These are phyloP conservation scores for Populus pruinosa DNA, from an alignment of 345 rosid species.

Conservation along the genomic window DNA sequence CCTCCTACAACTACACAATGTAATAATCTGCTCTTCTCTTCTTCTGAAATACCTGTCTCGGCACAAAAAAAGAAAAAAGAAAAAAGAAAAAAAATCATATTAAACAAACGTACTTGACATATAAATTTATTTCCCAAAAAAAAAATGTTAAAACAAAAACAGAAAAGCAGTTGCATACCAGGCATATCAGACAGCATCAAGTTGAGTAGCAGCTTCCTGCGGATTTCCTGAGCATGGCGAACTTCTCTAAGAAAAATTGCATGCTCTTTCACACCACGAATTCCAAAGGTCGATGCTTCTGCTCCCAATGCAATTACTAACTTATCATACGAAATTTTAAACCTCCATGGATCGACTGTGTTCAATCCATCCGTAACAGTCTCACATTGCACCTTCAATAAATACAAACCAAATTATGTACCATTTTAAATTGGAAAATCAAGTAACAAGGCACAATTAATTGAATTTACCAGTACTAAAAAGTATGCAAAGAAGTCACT, in stretches of 20 bases:
- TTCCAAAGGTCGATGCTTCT: conserved; percentile 83
- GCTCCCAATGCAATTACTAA: conserved; percentile 83
- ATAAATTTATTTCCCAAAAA: background rate
- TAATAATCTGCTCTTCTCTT: conserved; percentile 74
- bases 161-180: conserved; percentile 33
- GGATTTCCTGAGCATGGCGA: conserved; percentile 91
- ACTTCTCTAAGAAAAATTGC: conserved; percentile 88
- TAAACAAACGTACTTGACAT: background rate
- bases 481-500: background rate
- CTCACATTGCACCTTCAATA: conserved; percentile 70
- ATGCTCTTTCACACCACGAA: conserved; percentile 65
- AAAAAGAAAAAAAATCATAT: background rate
- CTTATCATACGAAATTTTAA: conserved; percentile 75
- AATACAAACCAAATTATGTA: background rate
- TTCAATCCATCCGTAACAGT: conserved; percentile 59
- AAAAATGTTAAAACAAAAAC: background rate
- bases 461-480: background rate
- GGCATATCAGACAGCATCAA: conserved; percentile 95
- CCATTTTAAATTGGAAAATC: background rate
- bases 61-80: conserved; percentile 3
- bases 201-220: conserved; percentile 79
- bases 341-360: conserved; percentile 68
- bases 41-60: conserved; percentile 59
- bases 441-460: background rate
- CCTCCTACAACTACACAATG: conserved; percentile 98